Conservation (phyloP, 148 eudicot genomes). For the Diospyros kaki region DNA sequence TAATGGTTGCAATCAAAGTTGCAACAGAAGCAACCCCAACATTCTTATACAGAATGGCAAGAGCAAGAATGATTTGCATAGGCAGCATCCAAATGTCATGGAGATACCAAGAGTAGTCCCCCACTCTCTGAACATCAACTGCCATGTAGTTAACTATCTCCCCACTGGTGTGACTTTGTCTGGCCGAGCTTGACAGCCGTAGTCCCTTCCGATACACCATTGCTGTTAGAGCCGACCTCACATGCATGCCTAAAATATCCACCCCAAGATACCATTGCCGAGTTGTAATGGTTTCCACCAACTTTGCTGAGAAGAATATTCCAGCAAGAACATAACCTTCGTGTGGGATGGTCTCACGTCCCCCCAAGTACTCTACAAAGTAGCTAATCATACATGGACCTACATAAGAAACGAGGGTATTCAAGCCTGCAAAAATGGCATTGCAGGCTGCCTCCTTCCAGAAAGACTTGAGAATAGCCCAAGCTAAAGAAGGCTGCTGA, state of each 20-base stretch:
- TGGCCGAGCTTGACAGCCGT: slow-evolving; percentile 22
- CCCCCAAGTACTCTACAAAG: no score
- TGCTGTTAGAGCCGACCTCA: slow-evolving; percentile 27
- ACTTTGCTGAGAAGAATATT: slow-evolving; percentile 5
- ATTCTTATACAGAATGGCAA: background rate
- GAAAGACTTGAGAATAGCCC: no score
- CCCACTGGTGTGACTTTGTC: slow-evolving; percentile 36
- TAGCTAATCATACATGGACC: no score
- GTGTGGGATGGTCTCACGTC: no score
- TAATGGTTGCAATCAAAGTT: no score
- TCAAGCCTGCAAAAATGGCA: no score
- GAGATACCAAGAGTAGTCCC: slow-evolving; percentile 28
- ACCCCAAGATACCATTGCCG: slow-evolving; percentile 29
- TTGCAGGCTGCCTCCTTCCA: no score
- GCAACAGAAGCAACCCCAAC: no score
- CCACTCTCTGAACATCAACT: slow-evolving; percentile 33
- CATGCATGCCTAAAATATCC: slow-evolving; percentile 29
- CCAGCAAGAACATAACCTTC: no score
- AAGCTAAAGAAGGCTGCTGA: no score
- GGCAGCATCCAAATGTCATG: slow-evolving; percentile 36
- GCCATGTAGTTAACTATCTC: slow-evolving; percentile 42
- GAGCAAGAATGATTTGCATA: slow-evolving; percentile 22
- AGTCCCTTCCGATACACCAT: slow-evolving; percentile 31
- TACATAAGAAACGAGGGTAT: no score
- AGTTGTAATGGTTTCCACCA: slow-evolving; percentile 25